Evolutionary conservation across 169 alveolate genomes (phyloP), one percentile per base, ranked within the genome.

Genomic region (Perkinsus olseni): DNA sequence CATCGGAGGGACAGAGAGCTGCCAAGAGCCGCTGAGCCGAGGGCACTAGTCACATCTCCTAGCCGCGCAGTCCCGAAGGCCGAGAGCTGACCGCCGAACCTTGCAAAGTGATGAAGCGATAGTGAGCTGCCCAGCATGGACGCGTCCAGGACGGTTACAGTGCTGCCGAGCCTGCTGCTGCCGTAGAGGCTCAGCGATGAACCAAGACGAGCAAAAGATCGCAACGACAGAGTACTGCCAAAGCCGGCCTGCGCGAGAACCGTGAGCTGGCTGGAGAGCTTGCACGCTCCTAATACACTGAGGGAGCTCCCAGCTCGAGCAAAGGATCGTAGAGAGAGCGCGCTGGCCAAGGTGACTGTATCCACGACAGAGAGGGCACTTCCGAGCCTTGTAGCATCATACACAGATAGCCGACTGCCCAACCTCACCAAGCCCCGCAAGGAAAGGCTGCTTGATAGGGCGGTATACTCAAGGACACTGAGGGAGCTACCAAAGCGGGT

Each of bases 371-470:
- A 82, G 0, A 92, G 91, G 37, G 45, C 38, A 38, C 51, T 17
- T 20, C 91, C 95, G n/a, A 38, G 31, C 36, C 74, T 45, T 8
- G 38, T 51, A 74, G 92, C 38, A 82, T 94, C 95, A 34, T 92
- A 94, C 28, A 31, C 93, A 0, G 74, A 38, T 92, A 92, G 36
- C 0, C 94, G 38, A 0, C 74, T 24, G 0, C 93, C 95, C 39
- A 94, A 82, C 31, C 92, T 39, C 31, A 31, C 20, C 4, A 38
- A 24, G 31, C 28, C 62, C 4, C 92, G 92, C 50, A 91, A 24
- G 74, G 92, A 91, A 17, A 91, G 31, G 8, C 38, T 38, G 38
- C 48, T n/a, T 4, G 74, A 39, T 17, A 91, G 48, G 4, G n/a
- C 31, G 28, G 37, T 17, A 50, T 38, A 91, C 62, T 24, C 31